Conservation (phyloP, 1,139 yeast genomes). For the Magnusiomyces suaveolens region DNA sequence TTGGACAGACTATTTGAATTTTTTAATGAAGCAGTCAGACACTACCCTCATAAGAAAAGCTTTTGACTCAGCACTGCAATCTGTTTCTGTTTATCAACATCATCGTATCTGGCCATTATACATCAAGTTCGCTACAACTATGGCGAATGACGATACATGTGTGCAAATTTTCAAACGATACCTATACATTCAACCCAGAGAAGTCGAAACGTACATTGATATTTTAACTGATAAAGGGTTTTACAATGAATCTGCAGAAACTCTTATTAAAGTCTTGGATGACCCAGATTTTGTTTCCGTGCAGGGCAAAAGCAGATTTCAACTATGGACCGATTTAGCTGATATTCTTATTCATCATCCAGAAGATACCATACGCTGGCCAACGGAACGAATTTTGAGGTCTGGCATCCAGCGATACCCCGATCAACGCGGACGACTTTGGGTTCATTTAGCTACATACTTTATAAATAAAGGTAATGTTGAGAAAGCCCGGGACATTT, state of each 20-base stretch:
- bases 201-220: conserved; percentile 29
- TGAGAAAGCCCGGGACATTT: conserved; percentile 41
- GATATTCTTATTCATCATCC: conserved; percentile 35
- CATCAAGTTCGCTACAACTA: conserved; percentile 41
- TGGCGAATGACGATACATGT: conserved; percentile 39
- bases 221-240: conserved; percentile 23
- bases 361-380: conserved; percentile 15
- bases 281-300: conserved; percentile 31
- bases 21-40: conserved; percentile 35
- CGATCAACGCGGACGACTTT: conserved; percentile 49
- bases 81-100: conserved; percentile 47
- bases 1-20: conserved; percentile 49
- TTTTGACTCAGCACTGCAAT: conserved; percentile 46
- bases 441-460: conserved; percentile 43
- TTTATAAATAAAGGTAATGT: conserved; percentile 35
- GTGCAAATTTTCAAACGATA: conserved; percentile 39
- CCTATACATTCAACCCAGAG: conserved; percentile 34
- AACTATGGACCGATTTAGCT: conserved; percentile 42
- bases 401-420: conserved; percentile 43
- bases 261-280: conserved; percentile 29
- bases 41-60: conserved; percentile 39
- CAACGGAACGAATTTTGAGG: conserved; percentile 34
- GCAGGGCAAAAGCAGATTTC: conserved; percentile 35
- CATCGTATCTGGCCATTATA: conserved; percentile 51
- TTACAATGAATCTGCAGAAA: conserved; percentile 26